Evolutionary conservation across 768 basidiomycete genomes (phyloP), one percentile per base, ranked within the genome.

Genomic region (Pleurotus cornucopiae): DNA sequence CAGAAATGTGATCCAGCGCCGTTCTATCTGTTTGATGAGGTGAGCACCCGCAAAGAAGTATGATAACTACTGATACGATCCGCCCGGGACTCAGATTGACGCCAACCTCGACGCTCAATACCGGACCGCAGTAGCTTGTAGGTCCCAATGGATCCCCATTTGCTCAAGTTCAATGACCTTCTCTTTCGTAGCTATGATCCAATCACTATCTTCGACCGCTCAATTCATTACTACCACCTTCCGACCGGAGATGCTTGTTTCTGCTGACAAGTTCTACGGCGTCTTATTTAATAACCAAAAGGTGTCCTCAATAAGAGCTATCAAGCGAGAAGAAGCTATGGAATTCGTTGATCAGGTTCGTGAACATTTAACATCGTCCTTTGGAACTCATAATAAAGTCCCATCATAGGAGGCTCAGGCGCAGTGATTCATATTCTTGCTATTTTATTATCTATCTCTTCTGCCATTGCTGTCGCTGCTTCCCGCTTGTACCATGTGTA

Each of bases 141-240:
- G 67, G 91, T 43, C 18, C 11, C 37, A n/a, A 37, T 25, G 16
- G 52, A 40, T 21, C 12, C 16, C 49, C 39, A 18, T 16, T 54
- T 12, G 13, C 1, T 2, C n/a, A 14, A 4, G 13, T n/a, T 37
- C 0, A 6, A 14, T 16, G 16, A 30, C 18, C 16, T 55, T 25
- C 14, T n/a, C 49, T 14, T 30, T 40, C 37, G 0, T 60, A 91
- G 88, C 85, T 3, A 98, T 98, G 96, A 98, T 99, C 61, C 86
- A 94, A 67, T 90, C 90, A 11, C 80, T 98, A 14, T 80, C 95
- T 0, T 77, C 83, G 5, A 87, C 85, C 0, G 96, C 90, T 0
- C 97, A 99, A 69, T 98, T 98, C 72, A 95, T 99, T 67, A 96
- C 93, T 30, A 99, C 97, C 2, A 99, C 97, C 2, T 99, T 99